Evolutionary conservation across 805 yeast genomes (phyloP).

Genomic region (Kluyveromyces dobzhanskii): DNA sequence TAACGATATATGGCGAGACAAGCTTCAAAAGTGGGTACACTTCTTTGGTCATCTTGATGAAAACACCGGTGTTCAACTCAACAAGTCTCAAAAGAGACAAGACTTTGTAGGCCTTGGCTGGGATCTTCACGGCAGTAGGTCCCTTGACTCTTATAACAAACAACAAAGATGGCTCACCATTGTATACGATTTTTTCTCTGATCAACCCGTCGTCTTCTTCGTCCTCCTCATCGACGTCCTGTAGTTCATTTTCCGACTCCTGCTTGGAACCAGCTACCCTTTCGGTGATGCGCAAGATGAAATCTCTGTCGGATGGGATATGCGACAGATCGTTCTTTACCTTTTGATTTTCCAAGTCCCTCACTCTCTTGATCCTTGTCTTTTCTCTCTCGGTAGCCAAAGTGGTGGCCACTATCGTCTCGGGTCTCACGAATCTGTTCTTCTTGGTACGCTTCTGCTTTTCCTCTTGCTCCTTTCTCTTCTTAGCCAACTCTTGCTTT

Average conservation of each 20-base stretch:
- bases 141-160: slow-evolving; percentile 64
- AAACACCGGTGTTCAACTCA: slow-evolving; percentile 60
- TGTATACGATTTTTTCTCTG: slow-evolving; percentile 29
- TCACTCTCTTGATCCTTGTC: slow-evolving; percentile 57
- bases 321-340: slow-evolving; percentile 18
- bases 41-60: slow-evolving; percentile 53
- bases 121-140: slow-evolving; percentile 56
- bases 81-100: slow-evolving; percentile 53
- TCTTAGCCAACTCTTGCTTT: slow-evolving; percentile 58
- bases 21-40: slow-evolving; percentile 57
- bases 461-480: slow-evolving; percentile 39
- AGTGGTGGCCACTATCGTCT: slow-evolving; percentile 58
- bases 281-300: slow-evolving; percentile 28
- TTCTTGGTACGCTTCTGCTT: slow-evolving; percentile 36
- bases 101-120: slow-evolving; percentile 52
- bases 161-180: slow-evolving; percentile 42
- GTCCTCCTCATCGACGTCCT: slow-evolving; percentile 15
- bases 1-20: slow-evolving; percentile 62
- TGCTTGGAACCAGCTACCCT: slow-evolving; percentile 8
- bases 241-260: slow-evolving; percentile 10
- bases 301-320: slow-evolving; percentile 27
- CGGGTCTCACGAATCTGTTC: slow-evolving; percentile 63
- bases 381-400: slow-evolving; percentile 59
- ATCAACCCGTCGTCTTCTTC: slow-evolving; percentile 23
- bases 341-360: slow-evolving; percentile 40